Conservation (phyloP, 148 eudicot species). For the Fallopia convolvulus region DNA sequence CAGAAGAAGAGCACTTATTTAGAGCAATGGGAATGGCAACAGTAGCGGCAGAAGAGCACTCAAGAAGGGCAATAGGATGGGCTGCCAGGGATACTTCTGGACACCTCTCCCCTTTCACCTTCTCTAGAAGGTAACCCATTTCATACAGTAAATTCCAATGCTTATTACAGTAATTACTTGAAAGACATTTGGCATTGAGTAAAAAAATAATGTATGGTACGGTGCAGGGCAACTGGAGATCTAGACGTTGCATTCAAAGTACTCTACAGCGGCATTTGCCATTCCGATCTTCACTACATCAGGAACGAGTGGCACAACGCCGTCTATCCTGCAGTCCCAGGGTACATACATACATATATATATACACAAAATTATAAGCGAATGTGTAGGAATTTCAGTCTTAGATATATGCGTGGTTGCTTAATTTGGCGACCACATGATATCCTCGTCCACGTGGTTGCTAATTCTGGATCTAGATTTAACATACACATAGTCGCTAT, state of each 20-base stretch:
- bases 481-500: too few relatives aligned
- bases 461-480: too few relatives aligned
- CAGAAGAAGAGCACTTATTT: too few relatives aligned
- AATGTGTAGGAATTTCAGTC: neutral
- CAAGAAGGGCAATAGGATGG: conserved; percentile 37
- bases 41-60: conserved; percentile 16
- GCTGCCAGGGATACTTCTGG: conserved; percentile 36
- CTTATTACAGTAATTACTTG: too few relatives aligned
- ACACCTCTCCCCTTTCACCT: conserved; percentile 29
- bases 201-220: too few relatives aligned
- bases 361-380: too few relatives aligned
- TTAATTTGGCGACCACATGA: too few relatives aligned
- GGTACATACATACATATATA: conserved; percentile 39
- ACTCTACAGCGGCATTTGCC: conserved; percentile 26
- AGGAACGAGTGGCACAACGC: conserved; percentile 27
- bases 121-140: conserved; percentile 26
- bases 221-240: conserved; percentile 17
- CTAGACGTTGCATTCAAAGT: conserved; percentile 21
- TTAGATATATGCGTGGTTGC: too few relatives aligned
- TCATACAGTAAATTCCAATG: too few relatives aligned
- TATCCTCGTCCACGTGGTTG: too few relatives aligned
- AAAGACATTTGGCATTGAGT: too few relatives aligned
- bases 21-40: neutral
- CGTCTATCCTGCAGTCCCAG: conserved; percentile 77
- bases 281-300: conserved; percentile 24